Evolutionary conservation across 1,139 yeast species (phyloP).

Genomic region (Dujonia santamariae): DNA sequence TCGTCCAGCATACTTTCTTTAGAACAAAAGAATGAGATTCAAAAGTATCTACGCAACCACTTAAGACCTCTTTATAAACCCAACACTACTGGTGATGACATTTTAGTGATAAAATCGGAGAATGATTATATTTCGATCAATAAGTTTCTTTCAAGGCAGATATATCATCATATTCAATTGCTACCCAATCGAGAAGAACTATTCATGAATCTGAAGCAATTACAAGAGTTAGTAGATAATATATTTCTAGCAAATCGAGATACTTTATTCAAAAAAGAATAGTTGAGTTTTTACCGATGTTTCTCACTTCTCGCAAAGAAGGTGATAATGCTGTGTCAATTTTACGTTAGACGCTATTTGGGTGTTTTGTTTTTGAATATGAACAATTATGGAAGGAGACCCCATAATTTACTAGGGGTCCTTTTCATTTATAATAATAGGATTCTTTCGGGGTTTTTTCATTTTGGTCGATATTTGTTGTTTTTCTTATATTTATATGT

Average conservation of each 20-base stretch:
- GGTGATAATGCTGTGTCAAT: neutral
- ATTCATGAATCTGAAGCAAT: conserved; percentile 1
- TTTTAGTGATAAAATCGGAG: conserved; percentile 20
- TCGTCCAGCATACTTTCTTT: no score
- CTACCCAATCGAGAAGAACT: conserved; percentile 8
- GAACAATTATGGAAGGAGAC: no score
- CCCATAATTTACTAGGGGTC: no score
- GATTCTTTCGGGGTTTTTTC: no score
- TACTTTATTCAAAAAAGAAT: neutral
- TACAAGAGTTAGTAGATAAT: conserved; percentile 5
- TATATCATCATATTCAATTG: conserved; percentile 33
- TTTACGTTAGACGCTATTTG: no score
- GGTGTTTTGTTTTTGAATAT: no score
- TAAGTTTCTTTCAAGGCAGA: conserved; percentile 39
- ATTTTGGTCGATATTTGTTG: no score
- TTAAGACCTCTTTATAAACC: conserved; percentile 5
- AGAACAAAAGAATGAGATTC: conserved; percentile 5
- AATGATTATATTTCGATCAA: conserved; percentile 34
- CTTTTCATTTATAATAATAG: no score
- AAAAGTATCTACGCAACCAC: conserved; percentile 3
- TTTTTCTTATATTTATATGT: neutral
- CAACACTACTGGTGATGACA: no score
- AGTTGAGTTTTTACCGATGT: no score
- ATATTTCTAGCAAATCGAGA: no score
- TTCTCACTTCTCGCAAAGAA: no score